phyloP scores from a whole-genome alignment of 1,139 yeast species.

The Suhomyces atakaporum region DNA sequence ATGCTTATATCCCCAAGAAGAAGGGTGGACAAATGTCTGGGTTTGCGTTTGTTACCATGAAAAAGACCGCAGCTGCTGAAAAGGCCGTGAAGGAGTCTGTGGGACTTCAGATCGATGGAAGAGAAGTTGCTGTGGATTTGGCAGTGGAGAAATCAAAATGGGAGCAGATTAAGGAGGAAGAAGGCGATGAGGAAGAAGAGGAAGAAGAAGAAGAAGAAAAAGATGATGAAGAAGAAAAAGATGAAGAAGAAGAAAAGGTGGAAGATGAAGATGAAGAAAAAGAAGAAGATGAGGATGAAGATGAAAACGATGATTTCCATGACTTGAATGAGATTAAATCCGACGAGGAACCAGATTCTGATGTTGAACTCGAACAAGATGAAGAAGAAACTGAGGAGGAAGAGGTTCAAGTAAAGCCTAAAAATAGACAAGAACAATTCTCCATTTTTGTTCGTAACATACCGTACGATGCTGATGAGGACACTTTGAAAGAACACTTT shows the following conservation, averaged over 20 bases:
- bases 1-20: conserved; percentile 87
- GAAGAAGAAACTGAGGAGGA: conserved; percentile 22
- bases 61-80: conserved; percentile 74
- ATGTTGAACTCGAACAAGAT: conserved; percentile 24
- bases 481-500: conserved; percentile 75
- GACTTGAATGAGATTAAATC: conserved; percentile 25
- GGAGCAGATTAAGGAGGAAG: conserved; percentile 49
- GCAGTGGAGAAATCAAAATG: conserved; percentile 88
- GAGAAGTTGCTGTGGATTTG: conserved; percentile 92
- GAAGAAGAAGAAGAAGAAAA: conserved; percentile 28
- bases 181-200: conserved; percentile 30
- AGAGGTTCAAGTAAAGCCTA: conserved; percentile 37
- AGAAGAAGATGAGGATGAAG: conserved; percentile 36
- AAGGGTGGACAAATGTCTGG: conserved; percentile 91
- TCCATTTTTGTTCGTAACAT: conserved; percentile 86
- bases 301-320: conserved; percentile 24
- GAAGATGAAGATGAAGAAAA: conserved; percentile 36
- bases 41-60: conserved; percentile 93
- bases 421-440: conserved; percentile 67
- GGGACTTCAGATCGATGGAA: conserved; percentile 81
- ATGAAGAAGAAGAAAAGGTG: conserved; percentile 28
- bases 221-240: conserved; percentile 25
- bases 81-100: conserved; percentile 72
- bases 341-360: conserved; percentile 27
- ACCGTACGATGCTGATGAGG: conserved; percentile 92